These are phyloP conservation scores for Kockovaella imperatae DNA, from an alignment of 768 basidiomycete genomes.

Conservation along the genomic window DNA sequence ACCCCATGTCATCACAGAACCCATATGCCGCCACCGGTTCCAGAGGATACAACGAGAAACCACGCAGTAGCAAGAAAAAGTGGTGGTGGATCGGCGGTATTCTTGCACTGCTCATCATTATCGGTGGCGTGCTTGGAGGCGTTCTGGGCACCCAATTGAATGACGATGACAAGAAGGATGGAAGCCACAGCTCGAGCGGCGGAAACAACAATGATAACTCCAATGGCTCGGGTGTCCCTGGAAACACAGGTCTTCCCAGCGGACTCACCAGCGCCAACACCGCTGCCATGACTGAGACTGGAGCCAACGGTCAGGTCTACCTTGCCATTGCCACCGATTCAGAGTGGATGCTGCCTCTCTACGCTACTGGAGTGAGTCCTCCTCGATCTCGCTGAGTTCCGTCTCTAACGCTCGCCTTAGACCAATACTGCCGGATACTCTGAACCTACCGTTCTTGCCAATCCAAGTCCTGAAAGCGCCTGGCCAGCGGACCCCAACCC, in stretches of 20 bases:
- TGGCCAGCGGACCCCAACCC: slow-evolving; percentile 78
- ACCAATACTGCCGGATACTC: slow-evolving; percentile 51
- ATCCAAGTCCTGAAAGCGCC: slow-evolving; percentile 46
- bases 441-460: slow-evolving; percentile 48
- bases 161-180: slow-evolving; percentile 3
- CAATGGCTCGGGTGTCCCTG: slow-evolving; percentile 5
- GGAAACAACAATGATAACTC: slow-evolving; percentile 12
- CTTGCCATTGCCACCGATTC: slow-evolving; percentile 72
- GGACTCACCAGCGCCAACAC: slow-evolving; percentile 21
- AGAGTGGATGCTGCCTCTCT: slow-evolving; percentile 67
- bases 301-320: slow-evolving; percentile 36
- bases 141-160: slow-evolving; percentile 57
- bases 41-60: slow-evolving; percentile 10
- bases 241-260: slow-evolving; percentile 19
- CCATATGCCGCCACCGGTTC: slow-evolving; percentile 26
- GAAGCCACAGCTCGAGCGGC: slow-evolving; percentile 5
- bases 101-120: slow-evolving; percentile 43
- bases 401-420: slow-evolving; percentile 13
- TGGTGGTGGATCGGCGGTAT: slow-evolving; percentile 46
- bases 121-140: slow-evolving; percentile 56
- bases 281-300: slow-evolving; percentile 28
- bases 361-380: slow-evolving; percentile 73
- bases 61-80: slow-evolving; percentile 45
- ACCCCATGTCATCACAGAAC: slow-evolving; percentile 34
- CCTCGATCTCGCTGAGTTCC: background rate